Base-by-base conservation (phyloP, 768 basidiomycete genomes). In the Dendrothele bispora region DNA sequence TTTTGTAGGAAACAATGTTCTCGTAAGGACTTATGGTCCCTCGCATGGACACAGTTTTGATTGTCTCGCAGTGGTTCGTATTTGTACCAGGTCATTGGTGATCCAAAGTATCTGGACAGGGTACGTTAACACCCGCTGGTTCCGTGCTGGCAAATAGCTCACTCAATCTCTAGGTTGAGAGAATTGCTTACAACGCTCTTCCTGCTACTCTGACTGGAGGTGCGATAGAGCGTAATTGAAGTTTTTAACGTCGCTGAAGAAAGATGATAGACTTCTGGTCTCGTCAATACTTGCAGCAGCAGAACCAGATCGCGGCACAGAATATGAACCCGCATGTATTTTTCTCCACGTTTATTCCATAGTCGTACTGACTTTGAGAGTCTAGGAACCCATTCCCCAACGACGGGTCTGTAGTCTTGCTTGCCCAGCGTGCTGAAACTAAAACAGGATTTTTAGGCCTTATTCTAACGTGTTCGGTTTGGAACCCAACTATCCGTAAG, bases 251-350 rank as follows among this genome's bases (percentile, higher is more conserved):
- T n/a, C n/a, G n/a, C n/a, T n/a, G n/a, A n/a, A n/a, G n/a, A n/a
- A n/a, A n/a, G n/a, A n/a, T n/a, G n/a, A 39, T 37, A 79, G 78
- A 74, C 54, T 80, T 82, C 75, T 81, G 77, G 79, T 72, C 77
- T 1, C 67, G 77, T 12, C 79, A 82, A 57, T 83, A 82, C 53
- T 61, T 81, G 14, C 81, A 82, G 50, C 74, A 82, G 54, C 74
- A 78, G 57, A 83, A 80, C 52, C 80, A 82, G 55, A 73, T 82
- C 30, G 75, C 74, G 1, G 69, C 77, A 14, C 71, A 74, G 61
- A 80, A 80, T 53, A 81, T 80, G 79, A 73, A 64, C 15, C 73
- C 70, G 75, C 75, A 36, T 54, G 25, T 5, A 24, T 5, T 32
- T 15, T 17, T 27, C 11, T n/a, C 22, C 15, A 24, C 24, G 5